Evolutionary conservation across 345 rosid species (phyloP).

Genomic region (Syzygium aqueum): DNA sequence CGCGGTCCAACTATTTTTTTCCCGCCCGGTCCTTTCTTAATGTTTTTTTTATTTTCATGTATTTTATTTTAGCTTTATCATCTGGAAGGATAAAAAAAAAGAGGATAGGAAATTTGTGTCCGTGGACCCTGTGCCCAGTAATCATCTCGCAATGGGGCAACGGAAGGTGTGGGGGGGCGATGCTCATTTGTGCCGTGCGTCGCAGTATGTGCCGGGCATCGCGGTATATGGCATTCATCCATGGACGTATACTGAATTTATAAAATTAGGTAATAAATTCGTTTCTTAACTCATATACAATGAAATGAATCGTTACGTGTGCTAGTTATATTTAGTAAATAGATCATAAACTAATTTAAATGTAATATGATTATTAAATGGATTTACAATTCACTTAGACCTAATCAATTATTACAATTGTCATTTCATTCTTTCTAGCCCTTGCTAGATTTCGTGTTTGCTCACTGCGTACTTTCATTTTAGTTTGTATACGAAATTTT

Average conservation of each 20-base stretch:
- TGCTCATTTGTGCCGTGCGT: too few species aligned
- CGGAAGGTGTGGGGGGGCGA: background rate
- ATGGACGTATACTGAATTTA: fast-evolving
- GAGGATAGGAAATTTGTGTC: background rate
- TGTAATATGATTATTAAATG: too few species aligned
- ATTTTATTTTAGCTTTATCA: background rate
- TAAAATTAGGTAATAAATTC: fast-evolving
- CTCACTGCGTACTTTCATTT: too few species aligned
- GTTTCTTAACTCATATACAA: fast-evolving
- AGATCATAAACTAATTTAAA: too few species aligned
- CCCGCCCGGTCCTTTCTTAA: background rate
- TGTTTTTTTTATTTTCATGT: background rate
- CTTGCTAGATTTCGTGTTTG: too few species aligned
- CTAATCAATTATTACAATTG: too few species aligned
- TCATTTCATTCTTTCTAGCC: too few species aligned
- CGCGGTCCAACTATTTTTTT: background rate
- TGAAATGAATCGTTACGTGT: fast-evolving
- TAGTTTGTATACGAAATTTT: too few species aligned
- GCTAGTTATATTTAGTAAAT: too few species aligned
- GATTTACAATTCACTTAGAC: too few species aligned
- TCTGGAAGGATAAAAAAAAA: background rate
- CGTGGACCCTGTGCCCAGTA: background rate
- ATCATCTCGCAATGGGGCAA: background rate
- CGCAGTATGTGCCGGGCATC: fast-evolving
- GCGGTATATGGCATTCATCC: fast-evolving